These are phyloP conservation scores for Cephaloascus albidus DNA, from an alignment of 805 yeast genomes.

Conservation along the genomic window DNA sequence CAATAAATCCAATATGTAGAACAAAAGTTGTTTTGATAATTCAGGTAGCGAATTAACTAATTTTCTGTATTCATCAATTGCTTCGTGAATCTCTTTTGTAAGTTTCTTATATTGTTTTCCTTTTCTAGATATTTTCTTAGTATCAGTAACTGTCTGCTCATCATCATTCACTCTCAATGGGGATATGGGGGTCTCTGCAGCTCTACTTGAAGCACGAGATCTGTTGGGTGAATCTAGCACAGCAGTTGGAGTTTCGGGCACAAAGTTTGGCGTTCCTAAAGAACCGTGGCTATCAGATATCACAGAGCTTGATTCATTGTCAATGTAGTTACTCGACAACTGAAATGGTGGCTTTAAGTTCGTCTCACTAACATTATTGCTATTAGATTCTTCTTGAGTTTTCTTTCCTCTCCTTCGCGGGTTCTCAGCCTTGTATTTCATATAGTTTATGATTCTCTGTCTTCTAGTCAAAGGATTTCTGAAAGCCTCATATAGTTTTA, in stretches of 20 bases:
- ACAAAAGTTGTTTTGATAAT: conserved; percentile 72
- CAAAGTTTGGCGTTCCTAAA: not conserved
- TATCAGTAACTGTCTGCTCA: not conserved
- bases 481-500: conserved; percentile 65
- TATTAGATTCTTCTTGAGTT: not conserved
- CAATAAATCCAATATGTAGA: conserved; percentile 78
- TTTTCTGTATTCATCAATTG: conserved; percentile 61
- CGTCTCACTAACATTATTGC: not conserved
- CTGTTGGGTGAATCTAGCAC: not conserved
- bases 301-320: not conserved
- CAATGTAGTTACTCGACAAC: conserved; percentile 2
- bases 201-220: not conserved
- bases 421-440: conserved; percentile 47
- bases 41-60: conserved; percentile 65
- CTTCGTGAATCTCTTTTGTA: conserved; percentile 55
- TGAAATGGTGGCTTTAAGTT: conserved; percentile 2
- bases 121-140: conserved; percentile 15
- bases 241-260: not conserved
- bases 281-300: not conserved
- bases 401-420: conserved; percentile 10
- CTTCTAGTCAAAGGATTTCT: conserved; percentile 63
- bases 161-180: not conserved
- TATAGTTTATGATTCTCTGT: conserved; percentile 56
- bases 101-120: conserved; percentile 45
- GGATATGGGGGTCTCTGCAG: not conserved